Percentiles rank a stretch among this genome's conserved stretches.
Conservation (phyloP, 352 stramenopile genomes). For the Globisporangium mamillatum region DNA sequence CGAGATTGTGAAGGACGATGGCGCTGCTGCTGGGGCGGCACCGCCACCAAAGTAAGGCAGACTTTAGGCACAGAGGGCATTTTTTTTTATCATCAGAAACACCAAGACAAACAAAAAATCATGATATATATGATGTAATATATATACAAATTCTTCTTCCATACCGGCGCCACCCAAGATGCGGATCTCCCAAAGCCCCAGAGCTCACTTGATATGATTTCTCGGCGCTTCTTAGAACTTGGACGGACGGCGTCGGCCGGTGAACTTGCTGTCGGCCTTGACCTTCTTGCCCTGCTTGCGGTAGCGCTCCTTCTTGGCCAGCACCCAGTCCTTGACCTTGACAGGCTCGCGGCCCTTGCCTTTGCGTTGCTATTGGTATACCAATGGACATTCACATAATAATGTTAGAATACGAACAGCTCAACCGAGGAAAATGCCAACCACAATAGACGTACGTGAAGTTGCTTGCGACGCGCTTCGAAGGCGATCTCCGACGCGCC, state of each 20-base stretch:
- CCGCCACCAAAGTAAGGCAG: neutral
- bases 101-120: constrained; percentile 19
- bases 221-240: constrained; percentile 88
- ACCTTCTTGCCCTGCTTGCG: constrained; percentile 97
- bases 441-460: constrained; percentile 35
- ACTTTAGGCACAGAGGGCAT: neutral
- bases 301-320: constrained; percentile 98
- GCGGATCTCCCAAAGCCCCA: neutral
- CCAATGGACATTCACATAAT: neutral
- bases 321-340: constrained; percentile 94
- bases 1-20: constrained; percentile 50
- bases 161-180: neutral
- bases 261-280: constrained; percentile 98
- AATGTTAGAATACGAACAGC: constrained; percentile 1
- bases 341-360: constrained; percentile 49
- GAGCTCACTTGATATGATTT: neutral
- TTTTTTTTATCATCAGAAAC: constrained; percentile 14
- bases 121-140: constrained; percentile 48
- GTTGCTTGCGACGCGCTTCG: constrained; percentile 54
- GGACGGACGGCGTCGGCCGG: constrained; percentile 91
- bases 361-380: constrained; percentile 39
- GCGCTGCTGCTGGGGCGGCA: neutral
- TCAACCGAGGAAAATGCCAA: neutral
- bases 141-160: constrained; percentile 35
- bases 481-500: constrained; percentile 53